Conservation (phyloP, 2,329 filamentous ascomycete genomes). For the Colletotrichum sublineola region DNA sequence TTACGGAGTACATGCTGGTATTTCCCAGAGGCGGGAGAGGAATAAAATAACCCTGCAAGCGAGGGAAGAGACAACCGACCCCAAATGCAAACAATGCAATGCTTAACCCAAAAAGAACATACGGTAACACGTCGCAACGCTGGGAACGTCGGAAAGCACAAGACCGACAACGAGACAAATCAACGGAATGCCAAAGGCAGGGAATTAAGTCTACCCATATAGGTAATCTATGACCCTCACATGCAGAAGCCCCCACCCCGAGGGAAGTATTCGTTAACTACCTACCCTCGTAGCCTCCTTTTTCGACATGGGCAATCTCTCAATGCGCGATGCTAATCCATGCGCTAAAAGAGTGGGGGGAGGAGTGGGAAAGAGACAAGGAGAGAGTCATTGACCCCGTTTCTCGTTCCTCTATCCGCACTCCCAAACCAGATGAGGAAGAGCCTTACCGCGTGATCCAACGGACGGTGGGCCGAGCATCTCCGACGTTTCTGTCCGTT, state of each 20-base stretch:
- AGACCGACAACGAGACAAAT: too few species aligned
- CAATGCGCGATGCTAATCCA: slow-evolving; percentile 7
- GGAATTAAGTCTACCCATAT: background rate
- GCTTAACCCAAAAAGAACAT: background rate
- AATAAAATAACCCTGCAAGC: background rate
- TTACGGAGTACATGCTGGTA: background rate
- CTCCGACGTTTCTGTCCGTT: background rate
- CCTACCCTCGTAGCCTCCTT: background rate
- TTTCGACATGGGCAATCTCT: slow-evolving; percentile 18
- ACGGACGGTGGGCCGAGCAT: background rate
- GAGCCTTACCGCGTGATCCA: background rate
- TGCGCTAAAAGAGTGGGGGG: background rate
- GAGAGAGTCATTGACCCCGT: background rate
- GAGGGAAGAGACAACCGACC: background rate
- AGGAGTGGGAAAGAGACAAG: background rate
- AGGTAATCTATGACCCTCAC: slow-evolving; percentile 21
- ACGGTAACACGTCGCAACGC: too few species aligned
- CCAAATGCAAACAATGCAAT: background rate
- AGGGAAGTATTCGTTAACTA: background rate
- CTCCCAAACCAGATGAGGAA: background rate
- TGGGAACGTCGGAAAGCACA: background rate
- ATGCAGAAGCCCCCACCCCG: background rate
- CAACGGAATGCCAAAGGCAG: background rate
- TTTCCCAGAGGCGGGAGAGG: too few species aligned
- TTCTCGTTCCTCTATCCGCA: too few species aligned